Evolutionary conservation across 176 grass and related monocot species (phyloP).

Genomic region (Oryza glumipatula): DNA sequence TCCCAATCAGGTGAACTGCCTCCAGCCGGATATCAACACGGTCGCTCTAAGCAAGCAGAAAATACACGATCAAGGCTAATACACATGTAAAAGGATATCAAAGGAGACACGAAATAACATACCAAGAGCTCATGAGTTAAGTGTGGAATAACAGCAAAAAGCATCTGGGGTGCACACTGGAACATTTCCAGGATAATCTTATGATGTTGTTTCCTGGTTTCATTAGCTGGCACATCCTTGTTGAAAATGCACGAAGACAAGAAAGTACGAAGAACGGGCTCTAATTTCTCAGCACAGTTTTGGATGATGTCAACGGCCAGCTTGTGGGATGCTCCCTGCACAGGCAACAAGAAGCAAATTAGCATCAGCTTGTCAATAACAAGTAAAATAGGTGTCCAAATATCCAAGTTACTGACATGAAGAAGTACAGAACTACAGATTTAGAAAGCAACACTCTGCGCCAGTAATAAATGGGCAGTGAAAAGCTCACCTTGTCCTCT

Average conservation of each 20-base stretch:
- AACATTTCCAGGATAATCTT: conserved; percentile 90
- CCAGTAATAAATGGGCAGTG: conserved; percentile 24
- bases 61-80: conserved; percentile 39
- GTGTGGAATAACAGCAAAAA: conserved; percentile 79
- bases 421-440: conserved; percentile 27
- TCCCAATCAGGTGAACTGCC: conserved; percentile 77
- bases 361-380: conserved; percentile 39
- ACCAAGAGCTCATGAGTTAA: conserved; percentile 85
- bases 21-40: conserved; percentile 71
- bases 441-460: conserved; percentile 23
- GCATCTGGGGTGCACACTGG: conserved; percentile 75
- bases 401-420: conserved; percentile 5
- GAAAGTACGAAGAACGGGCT: conserved; percentile 60
- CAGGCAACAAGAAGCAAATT: conserved; percentile 40
- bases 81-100: conserved; percentile 36
- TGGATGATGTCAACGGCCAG: conserved; percentile 70
- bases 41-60: conserved; percentile 60
- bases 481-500: conserved; percentile 74
- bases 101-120: conserved; percentile 41
- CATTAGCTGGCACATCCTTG: conserved; percentile 53
- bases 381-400: conserved; percentile 22
- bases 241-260: conserved; percentile 71
- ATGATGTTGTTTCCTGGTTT: conserved; percentile 62
- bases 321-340: conserved; percentile 73
- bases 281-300: conserved; percentile 68